A percentile compares a stretch with the other conserved stretches of the same genome.
Evolutionary conservation across 2,329 filamentous ascomycete species (phyloP).

Genomic region (Penicillium sp.): DNA sequence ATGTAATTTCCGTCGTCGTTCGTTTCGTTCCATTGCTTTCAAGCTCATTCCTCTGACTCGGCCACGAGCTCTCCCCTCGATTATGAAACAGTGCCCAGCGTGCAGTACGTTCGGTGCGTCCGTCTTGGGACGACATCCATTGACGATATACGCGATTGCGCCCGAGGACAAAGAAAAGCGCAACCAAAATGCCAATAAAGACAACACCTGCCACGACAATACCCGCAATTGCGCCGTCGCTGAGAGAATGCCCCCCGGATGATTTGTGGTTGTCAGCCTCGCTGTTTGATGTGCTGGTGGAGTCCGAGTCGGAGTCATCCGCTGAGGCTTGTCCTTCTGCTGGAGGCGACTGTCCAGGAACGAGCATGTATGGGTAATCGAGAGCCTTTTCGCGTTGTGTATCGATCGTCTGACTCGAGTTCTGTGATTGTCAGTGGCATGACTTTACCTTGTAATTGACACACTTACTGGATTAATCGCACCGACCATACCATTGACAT

Average conservation of each 20-base stretch:
- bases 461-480: constrained; percentile 61
- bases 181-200: constrained; percentile 45
- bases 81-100: constrained; percentile 29
- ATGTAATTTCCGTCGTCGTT: constrained; percentile 3
- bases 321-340: constrained; percentile 37
- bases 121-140: constrained; percentile 33
- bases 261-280: constrained; percentile 1
- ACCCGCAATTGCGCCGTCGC: constrained; percentile 53
- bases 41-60: constrained; percentile 15
- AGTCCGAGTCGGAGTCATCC: constrained; percentile 3
- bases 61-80: constrained; percentile 9
- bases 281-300: constrained; percentile 6
- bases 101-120: constrained; percentile 28
- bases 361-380: constrained; percentile 49
- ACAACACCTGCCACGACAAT: constrained; percentile 52
- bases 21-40: constrained; percentile 7
- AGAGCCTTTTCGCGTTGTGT: constrained; percentile 46
- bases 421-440: constrained; percentile 24
- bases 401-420: constrained; percentile 46
- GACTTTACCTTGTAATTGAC: background rate
- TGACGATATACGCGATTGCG: constrained; percentile 33
- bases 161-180: constrained; percentile 33
- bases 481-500: constrained; percentile 63
- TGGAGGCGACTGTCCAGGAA: constrained; percentile 53
- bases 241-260: constrained; percentile 22